Evolutionary conservation across 371 early-diverging fungal genomes (phyloP).

Genomic region (Conidiobolus incongruus): DNA sequence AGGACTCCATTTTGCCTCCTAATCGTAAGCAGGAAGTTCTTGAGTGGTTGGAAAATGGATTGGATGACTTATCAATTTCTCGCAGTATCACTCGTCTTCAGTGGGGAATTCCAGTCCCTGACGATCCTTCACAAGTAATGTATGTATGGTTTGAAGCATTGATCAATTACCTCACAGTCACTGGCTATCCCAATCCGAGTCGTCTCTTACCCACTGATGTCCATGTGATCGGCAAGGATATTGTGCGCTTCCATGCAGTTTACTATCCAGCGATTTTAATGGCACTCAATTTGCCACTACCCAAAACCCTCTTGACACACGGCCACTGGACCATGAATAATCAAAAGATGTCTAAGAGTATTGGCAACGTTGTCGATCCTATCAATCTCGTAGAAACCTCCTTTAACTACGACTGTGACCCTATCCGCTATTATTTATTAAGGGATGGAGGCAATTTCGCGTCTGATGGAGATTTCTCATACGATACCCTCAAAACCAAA

Average conservation of each 20-base stretch:
- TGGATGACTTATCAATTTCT: conserved; percentile 68
- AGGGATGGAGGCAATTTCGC: conserved; percentile 62
- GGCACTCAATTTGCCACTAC: conserved; percentile 60
- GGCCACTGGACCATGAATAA: conserved; percentile 81
- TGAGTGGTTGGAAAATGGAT: conserved; percentile 20
- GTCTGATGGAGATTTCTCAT: conserved; percentile 27
- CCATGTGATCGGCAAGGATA: conserved; percentile 55
- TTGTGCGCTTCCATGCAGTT: conserved; percentile 85
- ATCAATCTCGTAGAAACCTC: conserved; percentile 25
- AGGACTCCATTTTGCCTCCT: conserved; percentile 30
- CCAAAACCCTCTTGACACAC: conserved; percentile 63
- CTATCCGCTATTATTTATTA: conserved; percentile 79
- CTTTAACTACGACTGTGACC: conserved; percentile 46
- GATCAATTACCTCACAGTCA: conserved; percentile 72
- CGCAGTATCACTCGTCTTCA: conserved; percentile 46
- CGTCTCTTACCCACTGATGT: background rate
- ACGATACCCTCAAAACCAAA: conserved; percentile 28
- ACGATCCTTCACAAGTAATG: conserved; percentile 66
- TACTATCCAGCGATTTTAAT: conserved; percentile 91
- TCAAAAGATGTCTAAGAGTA: conserved; percentile 84
- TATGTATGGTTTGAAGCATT: conserved; percentile 97
- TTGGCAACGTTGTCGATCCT: conserved; percentile 81
- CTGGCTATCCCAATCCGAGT: conserved; percentile 53
- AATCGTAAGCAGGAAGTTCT: conserved; percentile 33
- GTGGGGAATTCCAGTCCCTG: conserved; percentile 91